phyloP scores from a whole-genome alignment of 176 grass and related monocot genomes.

The maize (Zea mays) region DNA sequence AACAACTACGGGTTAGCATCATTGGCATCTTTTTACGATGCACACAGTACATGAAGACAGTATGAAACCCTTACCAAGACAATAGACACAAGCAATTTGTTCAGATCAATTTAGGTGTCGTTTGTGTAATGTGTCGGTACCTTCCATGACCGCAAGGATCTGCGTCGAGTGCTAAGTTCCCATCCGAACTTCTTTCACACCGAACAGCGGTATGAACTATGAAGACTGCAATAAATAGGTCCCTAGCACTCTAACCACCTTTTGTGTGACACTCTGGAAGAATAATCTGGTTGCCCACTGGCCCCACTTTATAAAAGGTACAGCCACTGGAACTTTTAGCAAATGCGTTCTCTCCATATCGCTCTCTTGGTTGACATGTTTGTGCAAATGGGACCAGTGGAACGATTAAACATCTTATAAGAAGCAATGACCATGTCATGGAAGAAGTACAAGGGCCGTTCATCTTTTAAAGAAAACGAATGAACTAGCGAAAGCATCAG shows the following conservation, averaged over 20 bases:
- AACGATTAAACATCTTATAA: conserved; percentile 31
- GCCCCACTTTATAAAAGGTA: conserved; percentile 32
- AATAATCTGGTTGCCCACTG: conserved; percentile 22
- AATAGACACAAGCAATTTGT: conserved; percentile 4
- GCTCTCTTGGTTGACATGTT: conserved; percentile 23
- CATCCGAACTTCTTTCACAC: conserved; percentile 42
- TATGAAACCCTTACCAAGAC: background rate
- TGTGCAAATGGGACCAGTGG: conserved; percentile 5
- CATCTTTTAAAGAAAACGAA: conserved; percentile 30
- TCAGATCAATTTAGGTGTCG: conserved; percentile 1
- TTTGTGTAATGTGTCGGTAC: conserved; percentile 2
- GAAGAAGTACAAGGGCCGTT: conserved; percentile 18
- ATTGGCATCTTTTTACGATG: conserved; percentile 2
- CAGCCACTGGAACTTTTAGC: conserved; percentile 31
- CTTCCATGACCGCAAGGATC: conserved; percentile 21
- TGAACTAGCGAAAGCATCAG: conserved; percentile 30
- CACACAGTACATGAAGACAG: background rate
- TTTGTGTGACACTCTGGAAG: conserved; percentile 52
- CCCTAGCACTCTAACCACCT: conserved; percentile 32
- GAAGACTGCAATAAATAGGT: conserved; percentile 40
- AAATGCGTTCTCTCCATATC: conserved; percentile 37
- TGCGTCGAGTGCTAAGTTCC: conserved; percentile 32
- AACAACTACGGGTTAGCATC: conserved; percentile 7
- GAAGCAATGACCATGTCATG: conserved; percentile 20
- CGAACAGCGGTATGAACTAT: conserved; percentile 6